phyloP scores from a whole-genome alignment of 75 land plant species.

The Selaginella tamariscina region DNA sequence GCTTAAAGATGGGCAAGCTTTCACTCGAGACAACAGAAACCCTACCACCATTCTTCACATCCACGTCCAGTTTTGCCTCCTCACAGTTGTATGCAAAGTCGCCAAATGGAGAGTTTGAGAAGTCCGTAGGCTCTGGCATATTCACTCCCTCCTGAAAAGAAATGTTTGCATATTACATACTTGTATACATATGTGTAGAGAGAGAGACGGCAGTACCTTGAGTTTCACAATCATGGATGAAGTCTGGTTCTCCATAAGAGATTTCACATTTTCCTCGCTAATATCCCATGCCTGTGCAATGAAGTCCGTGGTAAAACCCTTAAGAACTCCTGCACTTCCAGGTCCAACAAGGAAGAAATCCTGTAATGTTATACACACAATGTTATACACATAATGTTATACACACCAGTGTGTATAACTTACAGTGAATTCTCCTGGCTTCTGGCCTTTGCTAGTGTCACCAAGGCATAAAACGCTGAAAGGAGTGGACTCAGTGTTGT shows the following conservation, averaged over 20 bases:
- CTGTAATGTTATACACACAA: conserved; percentile 5
- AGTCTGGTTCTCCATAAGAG: conserved; percentile 33
- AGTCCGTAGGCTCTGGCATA: too few relatives aligned
- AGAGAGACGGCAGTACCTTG: conserved; percentile 13
- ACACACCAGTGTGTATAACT: background rate
- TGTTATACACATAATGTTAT: background rate
- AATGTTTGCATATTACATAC: background rate
- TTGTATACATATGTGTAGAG: conserved; percentile 28
- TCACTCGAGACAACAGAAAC: conserved; percentile 46
- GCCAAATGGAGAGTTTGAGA: too few relatives aligned
- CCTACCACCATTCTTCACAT: conserved; percentile 49
- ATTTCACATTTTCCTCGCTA: conserved; percentile 22
- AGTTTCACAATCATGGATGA: conserved; percentile 25
- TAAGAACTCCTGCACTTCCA: conserved; percentile 44
- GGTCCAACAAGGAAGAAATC: conserved; percentile 36
- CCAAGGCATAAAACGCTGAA: conserved; percentile 50
- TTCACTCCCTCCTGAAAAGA: conserved; percentile 9
- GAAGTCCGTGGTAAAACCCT: conserved; percentile 60
- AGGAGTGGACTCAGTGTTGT: conserved; percentile 33
- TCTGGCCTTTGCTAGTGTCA: conserved; percentile 51
- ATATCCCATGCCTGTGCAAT: conserved; percentile 58
- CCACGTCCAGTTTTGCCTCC: conserved; percentile 51
- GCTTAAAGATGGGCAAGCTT: conserved; percentile 43
- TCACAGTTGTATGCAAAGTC: conserved; percentile 52
- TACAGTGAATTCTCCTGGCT: conserved; percentile 47